Conservation (phyloP, 768 basidiomycete species). For the Hericium coralloides region DNA sequence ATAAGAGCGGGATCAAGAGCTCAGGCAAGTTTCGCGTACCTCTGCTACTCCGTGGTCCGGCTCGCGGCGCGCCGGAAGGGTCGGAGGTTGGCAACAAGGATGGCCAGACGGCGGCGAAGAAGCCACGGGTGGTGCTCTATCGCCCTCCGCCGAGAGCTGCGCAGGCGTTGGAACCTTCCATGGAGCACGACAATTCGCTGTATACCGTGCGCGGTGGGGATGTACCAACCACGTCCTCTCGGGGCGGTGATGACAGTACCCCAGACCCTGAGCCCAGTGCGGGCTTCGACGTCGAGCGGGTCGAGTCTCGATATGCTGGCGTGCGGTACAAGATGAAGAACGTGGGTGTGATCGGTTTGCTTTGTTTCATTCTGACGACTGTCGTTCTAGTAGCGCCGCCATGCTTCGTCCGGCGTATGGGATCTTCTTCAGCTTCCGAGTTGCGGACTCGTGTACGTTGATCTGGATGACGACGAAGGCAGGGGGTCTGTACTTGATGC, state of each 20-base stretch:
- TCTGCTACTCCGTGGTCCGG: background rate
- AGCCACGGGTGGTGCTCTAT: background rate
- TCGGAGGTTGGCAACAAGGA: background rate
- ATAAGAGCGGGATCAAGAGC: background rate
- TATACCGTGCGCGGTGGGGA: too few relatives aligned
- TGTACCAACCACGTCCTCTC: background rate
- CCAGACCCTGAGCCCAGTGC: background rate
- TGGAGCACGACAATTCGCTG: background rate
- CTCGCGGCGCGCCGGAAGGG: background rate
- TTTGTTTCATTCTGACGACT: constrained; percentile 25
- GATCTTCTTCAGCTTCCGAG: background rate
- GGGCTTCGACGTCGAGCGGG: background rate
- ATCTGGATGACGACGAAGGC: constrained; percentile 12
- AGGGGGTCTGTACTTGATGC: too few relatives aligned
- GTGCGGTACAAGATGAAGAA: background rate
- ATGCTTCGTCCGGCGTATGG: background rate
- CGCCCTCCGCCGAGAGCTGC: background rate
- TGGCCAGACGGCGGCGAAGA: background rate
- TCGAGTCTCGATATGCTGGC: background rate
- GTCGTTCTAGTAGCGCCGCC: constrained; percentile 6
- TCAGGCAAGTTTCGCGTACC: background rate
- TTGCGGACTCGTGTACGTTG: background rate
- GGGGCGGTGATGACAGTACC: background rate
- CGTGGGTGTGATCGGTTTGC: background rate
- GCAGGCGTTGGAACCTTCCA: background rate